These are phyloP conservation scores for Martensiomyces pterosporus DNA, from an alignment of 192 early-diverging fungal genomes.

Conservation along the genomic window DNA sequence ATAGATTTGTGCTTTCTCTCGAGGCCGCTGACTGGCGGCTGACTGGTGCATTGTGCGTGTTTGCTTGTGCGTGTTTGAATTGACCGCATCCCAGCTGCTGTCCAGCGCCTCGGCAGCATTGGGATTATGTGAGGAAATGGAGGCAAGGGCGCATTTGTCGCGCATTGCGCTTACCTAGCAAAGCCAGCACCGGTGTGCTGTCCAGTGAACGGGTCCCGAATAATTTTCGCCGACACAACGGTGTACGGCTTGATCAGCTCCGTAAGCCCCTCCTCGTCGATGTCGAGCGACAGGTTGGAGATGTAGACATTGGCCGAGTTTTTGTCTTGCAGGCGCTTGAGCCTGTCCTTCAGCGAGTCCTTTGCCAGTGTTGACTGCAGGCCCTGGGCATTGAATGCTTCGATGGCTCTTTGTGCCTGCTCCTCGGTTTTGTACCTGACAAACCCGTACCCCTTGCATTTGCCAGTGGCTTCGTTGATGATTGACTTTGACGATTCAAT, in stretches of 20 bases:
- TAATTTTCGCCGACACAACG: slow-evolving; percentile 70
- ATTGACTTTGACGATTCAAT: slow-evolving; percentile 83
- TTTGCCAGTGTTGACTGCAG: slow-evolving; percentile 73
- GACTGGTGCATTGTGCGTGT: too few species aligned
- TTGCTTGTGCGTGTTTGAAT: too few species aligned
- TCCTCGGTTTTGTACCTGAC: slow-evolving; percentile 73
- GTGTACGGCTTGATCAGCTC: slow-evolving; percentile 61
- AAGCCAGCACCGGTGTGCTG: slow-evolving; percentile 78
- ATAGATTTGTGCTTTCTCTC: too few species aligned
- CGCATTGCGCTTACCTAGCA: slow-evolving; percentile 31
- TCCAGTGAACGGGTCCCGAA: slow-evolving; percentile 62
- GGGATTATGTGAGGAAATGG: too few species aligned
- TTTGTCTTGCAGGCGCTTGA: slow-evolving; percentile 69
- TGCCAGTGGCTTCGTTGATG: slow-evolving; percentile 69
- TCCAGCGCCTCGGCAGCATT: too few species aligned
- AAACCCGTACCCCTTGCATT: slow-evolving; percentile 89
- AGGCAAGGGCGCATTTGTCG: too few species aligned
- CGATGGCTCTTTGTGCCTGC: slow-evolving; percentile 65
- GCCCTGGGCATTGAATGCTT: slow-evolving; percentile 60
- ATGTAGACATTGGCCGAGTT: slow-evolving; percentile 80
- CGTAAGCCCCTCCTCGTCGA: slow-evolving; percentile 64
- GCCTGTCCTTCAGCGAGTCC: slow-evolving; percentile 67
- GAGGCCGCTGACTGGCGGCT: too few species aligned
- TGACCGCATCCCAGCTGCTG: too few species aligned
- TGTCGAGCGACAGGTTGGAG: slow-evolving; percentile 72